Base-by-base conservation (phyloP, 2,329 filamentous ascomycete species). In the Scedosporium apiospermum region DNA sequence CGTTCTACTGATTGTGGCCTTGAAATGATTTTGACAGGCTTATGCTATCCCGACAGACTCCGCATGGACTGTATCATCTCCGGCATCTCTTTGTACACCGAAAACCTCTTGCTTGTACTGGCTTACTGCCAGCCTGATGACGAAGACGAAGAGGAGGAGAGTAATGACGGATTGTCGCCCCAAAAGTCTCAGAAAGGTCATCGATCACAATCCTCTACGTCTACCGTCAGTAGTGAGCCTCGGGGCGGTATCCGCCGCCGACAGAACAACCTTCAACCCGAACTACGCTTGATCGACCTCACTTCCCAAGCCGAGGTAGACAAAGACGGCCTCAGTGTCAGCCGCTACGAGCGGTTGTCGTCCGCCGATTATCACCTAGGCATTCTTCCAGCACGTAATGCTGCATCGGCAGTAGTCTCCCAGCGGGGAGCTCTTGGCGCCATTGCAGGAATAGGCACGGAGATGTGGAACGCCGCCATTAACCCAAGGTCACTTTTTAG, bases 21-120 rank as follows among this genome's bases (percentile, higher is more conserved):
- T 60, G 5, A 30, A 30, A 16, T 21, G 42, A 21, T 12, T 10
- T 7, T 10, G 6, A 59, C 34, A 53, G 26, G 10, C 34, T 38
- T 38, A 3, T 38, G 10, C 34, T 51, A 55, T 73, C 71, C 26
- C n/a, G 66, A 67, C n/a, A 93, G 89, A 76, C 84, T 98, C 76
- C 90, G 92, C 71, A 96, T 95, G 76, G 95, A 99, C 78, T 98
- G 95, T 80, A 92, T 96, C 74, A 91, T 99, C 79, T 96, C 95
- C 72, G 95, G 95, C 70, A 89, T 99, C 75, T 96, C 93, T 67
- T 82, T 99, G 76, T 98, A 97, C 86, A 96, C 92, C 72, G 91
- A 91, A 72, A 95, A 86, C 71, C 82, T 96, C 68, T 82, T 99
- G 74, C 84, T 96, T 69, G 89, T 98, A 70, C 88, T 99, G 77